Percentiles rank a stretch among this genome's conserved stretches.
These are phyloP conservation scores for Oryza rufipogon DNA, from an alignment of 176 grass and related monocot genomes.

Conservation along the genomic window DNA sequence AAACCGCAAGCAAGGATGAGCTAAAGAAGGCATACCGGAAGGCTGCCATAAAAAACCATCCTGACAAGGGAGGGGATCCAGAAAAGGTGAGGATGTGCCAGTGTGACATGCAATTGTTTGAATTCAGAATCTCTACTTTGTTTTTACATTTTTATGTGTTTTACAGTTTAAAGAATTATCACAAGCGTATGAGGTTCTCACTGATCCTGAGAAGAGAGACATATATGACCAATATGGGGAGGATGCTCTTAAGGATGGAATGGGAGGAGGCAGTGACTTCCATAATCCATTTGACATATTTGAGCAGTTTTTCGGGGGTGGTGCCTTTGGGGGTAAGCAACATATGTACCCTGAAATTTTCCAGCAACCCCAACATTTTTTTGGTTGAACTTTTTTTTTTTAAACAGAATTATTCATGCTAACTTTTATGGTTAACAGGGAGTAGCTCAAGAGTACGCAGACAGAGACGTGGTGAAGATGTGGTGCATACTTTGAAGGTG, in stretches of 20 bases:
- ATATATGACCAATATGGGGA: conserved; percentile 76
- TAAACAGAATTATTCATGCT: background rate
- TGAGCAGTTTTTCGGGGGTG: conserved; percentile 75
- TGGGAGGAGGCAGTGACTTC: conserved; percentile 60
- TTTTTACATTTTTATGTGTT: conserved; percentile 29
- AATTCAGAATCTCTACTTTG: conserved; percentile 5
- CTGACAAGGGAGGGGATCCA: conserved; percentile 78
- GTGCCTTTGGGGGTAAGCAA: conserved; percentile 58
- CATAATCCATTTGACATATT: conserved; percentile 83
- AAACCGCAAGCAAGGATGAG: conserved; percentile 67
- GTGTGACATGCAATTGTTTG: background rate
- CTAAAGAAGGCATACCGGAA: conserved; percentile 71
- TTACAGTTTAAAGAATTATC: conserved; percentile 79
- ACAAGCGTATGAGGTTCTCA: conserved; percentile 81
- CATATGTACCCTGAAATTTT: background rate
- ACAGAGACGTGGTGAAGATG: conserved; percentile 66
- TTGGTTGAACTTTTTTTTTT: background rate
- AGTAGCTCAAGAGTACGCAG: conserved; percentile 67
- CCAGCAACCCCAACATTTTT: background rate
- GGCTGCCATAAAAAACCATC: conserved; percentile 76
- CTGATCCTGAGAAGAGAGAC: conserved; percentile 73
- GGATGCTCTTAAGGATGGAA: conserved; percentile 80
- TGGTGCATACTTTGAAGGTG: conserved; percentile 65
- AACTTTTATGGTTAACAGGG: conserved; percentile 45
- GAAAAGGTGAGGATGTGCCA: conserved; percentile 48